Base-by-base conservation (phyloP, 129 eudicot genomes). In the Calendula officinalis region DNA sequence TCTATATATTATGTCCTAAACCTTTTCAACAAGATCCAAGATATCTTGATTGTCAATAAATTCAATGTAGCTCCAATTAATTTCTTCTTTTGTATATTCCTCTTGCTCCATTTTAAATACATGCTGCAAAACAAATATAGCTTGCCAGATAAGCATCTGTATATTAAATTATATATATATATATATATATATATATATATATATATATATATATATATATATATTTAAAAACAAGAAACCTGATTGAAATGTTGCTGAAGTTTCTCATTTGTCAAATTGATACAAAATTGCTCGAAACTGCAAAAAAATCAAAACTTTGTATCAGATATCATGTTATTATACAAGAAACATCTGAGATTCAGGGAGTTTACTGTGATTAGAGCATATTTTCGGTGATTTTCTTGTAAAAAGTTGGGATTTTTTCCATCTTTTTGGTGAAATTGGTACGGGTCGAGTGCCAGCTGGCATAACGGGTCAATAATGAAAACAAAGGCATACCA, bases 201-300 rank as follows among this genome's bases (percentile, higher is more conserved):
- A 56, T 17, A 50, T 32, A 13, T 6, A 66, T 37, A 42, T 46
- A 65, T 30, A 8, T 58, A 5, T 66, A 35, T 64, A 69, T 38
- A 41, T 48, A 56, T 6, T 51, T 1, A 40, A 39, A 41, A 49
- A 39, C 17, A 68, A 32, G 56, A 62, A 72, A 94, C 99, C 99
- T 94, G 99, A 83, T 94, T 94, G 75, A 94, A 94, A 67, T 94
- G 99, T 77, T 94, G 99, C 74, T 94, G 99, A 38, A 94, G 99
- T 74, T 94, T 94, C 86, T 94, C 99, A 78, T 94, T 94, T 16
- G 99, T 94, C 85, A 94, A 70, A 80, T 94, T 94, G 56, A 94
- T 94, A 94, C 99, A 94, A 73, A 94, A 94, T 51, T 94, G 99
- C 85, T 94, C 99, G 49, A 94, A 94, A 75, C 99, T 94, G 99